phyloP scores from a whole-genome alignment of 768 basidiomycete species.

The Psilocybe cyanescens region DNA sequence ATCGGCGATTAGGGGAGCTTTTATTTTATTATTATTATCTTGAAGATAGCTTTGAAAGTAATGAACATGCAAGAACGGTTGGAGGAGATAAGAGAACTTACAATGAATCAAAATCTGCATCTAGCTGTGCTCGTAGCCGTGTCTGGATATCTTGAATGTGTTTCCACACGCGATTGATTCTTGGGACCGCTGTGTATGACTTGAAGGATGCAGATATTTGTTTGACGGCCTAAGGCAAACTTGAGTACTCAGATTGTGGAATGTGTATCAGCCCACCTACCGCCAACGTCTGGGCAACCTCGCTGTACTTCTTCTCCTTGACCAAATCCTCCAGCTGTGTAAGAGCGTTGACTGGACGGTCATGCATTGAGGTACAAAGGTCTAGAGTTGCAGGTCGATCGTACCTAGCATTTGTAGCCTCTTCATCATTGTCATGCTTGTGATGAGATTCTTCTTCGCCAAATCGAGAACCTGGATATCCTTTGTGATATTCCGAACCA shows the following conservation, averaged over 20 bases:
- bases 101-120: conserved; percentile 93
- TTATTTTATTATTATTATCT: conserved; percentile 69
- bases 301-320: conserved; percentile 77
- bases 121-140: conserved; percentile 79
- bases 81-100: conserved; percentile 41
- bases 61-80: conserved; percentile 1
- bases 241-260: neutral
- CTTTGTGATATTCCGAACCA: conserved; percentile 92
- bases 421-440: conserved; percentile 89
- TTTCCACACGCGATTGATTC: conserved; percentile 77
- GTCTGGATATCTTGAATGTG: conserved; percentile 83
- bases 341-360: conserved; percentile 71
- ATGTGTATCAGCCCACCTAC: conserved; percentile 37
- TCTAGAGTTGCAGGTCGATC: conserved; percentile 21
- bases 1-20: conserved; percentile 68
- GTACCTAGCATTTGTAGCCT: conserved; percentile 92
- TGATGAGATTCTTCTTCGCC: conserved; percentile 90
- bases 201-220: conserved; percentile 84
- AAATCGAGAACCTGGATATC: conserved; percentile 95
- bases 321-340: conserved; percentile 81
- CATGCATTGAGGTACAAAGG: neutral
- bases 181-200: conserved; percentile 74
- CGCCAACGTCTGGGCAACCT: conserved; percentile 81
- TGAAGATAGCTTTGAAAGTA: conserved; percentile 68
- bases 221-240: conserved; percentile 71